A percentile compares a stretch with the other conserved stretches of the same genome.
Conservation (phyloP, 2,329 filamentous ascomycete genomes). For the Cordyceps sp. region DNA sequence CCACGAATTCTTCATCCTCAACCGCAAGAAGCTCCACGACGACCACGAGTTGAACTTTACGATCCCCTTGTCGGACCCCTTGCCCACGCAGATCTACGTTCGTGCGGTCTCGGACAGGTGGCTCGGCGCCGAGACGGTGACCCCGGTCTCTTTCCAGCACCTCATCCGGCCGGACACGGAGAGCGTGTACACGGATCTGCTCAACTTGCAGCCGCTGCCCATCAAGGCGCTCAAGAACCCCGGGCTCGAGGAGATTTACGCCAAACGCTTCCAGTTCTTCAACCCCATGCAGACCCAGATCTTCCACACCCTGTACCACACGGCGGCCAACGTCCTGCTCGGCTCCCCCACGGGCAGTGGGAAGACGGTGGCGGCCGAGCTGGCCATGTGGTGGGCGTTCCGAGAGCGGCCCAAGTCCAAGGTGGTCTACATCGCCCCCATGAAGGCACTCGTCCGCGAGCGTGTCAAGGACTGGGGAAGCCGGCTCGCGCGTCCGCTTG, state of each 20-base stretch:
- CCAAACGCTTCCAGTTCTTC: conserved; percentile 81
- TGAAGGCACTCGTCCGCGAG: conserved; percentile 96
- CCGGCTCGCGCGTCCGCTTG: conserved; percentile 66
- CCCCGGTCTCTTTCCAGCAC: conserved; percentile 92
- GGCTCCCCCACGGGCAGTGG: conserved; percentile 94
- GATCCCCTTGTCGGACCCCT: conserved; percentile 80
- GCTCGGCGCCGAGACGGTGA: conserved; percentile 91
- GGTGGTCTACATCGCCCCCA: conserved; percentile 96
- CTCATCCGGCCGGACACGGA: conserved; percentile 94
- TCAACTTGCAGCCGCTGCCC: conserved; percentile 80
- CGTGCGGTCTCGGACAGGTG: conserved; percentile 88
- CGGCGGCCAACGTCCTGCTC: conserved; percentile 75
- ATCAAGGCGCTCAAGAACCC: conserved; percentile 79
- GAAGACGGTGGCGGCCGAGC: conserved; percentile 88
- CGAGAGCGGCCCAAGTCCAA: conserved; percentile 87
- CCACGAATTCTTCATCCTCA: conserved; percentile 91
- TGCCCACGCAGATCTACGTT: conserved; percentile 93
- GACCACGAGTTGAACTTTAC: conserved; percentile 98
- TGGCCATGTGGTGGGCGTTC: conserved; percentile 99
- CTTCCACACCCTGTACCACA: conserved; percentile 93
- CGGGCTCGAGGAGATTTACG: conserved; percentile 74
- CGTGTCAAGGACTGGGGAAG: conserved; percentile 89
- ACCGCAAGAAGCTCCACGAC: conserved; percentile 75
- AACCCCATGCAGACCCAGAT: conserved; percentile 99
- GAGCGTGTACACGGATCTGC: conserved; percentile 86